A percentile compares a stretch with the other conserved stretches of the same genome.
Conservation (phyloP, 2,329 filamentous ascomycete species). For the Eutypa lata region DNA sequence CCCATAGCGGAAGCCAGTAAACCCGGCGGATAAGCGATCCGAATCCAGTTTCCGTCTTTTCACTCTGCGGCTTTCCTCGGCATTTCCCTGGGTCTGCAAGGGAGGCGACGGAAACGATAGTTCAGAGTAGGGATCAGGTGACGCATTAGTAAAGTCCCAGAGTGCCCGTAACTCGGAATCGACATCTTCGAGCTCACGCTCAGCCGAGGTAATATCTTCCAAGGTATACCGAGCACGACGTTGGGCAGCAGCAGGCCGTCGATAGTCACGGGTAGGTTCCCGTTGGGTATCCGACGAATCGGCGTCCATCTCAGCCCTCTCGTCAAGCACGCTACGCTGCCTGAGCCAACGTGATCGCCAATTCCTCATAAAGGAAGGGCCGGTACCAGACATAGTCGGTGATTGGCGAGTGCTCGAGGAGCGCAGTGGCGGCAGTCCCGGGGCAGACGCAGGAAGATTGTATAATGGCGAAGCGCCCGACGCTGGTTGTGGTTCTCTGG, state of each 20-base stretch:
- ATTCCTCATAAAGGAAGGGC: constrained; percentile 13
- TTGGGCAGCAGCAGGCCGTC: constrained; percentile 9
- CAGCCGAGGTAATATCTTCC: constrained; percentile 5
- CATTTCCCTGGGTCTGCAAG: constrained; percentile 20
- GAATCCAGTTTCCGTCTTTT: constrained; percentile 72
- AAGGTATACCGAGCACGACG: constrained; percentile 9
- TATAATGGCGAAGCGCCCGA: constrained; percentile 20
- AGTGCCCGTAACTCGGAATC: constrained; percentile 21
- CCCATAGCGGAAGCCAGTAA: constrained; percentile 71
- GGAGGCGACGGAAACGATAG: constrained; percentile 22
- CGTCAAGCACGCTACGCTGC: constrained; percentile 7
- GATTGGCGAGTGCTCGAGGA: constrained; percentile 28
- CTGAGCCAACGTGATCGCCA: constrained; percentile 15
- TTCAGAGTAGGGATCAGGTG: constrained; percentile 18
- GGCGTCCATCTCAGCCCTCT: constrained; percentile 1
- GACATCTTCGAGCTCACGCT: constrained; percentile 15
- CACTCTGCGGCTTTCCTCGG: constrained; percentile 41
- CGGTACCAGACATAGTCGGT: constrained; percentile 20
- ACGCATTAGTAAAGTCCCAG: constrained; percentile 19
- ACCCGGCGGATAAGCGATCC: constrained; percentile 49
- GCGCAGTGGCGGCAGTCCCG: constrained; percentile 36
- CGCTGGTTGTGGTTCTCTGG: constrained; percentile 30
- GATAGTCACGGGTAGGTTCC: not conserved
- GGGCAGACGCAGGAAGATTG: constrained; percentile 19
- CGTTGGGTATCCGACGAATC: not conserved